Conservation (phyloP, 2,329 filamentous ascomycete genomes). For the Aspergillus sergii region DNA sequence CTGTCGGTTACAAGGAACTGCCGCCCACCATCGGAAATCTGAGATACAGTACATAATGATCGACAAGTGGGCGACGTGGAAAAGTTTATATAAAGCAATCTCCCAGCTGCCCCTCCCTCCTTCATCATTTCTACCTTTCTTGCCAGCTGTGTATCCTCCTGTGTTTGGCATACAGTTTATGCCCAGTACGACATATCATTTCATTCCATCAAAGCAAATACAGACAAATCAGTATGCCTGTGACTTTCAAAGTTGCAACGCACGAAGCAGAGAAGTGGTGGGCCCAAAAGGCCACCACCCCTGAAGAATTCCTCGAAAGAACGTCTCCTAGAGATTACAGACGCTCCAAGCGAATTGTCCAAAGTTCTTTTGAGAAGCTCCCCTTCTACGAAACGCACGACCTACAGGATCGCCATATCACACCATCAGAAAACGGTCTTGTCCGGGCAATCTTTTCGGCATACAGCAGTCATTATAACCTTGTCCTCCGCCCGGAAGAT, state of each 20-base stretch:
- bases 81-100: neutral
- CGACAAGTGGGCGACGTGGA: neutral
- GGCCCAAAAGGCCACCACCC: neutral
- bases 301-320: neutral
- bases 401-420: neutral
- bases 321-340: neutral
- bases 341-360: neutral
- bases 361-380: neutral
- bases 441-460: neutral
- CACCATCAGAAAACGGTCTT: neutral
- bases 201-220: rapidly evolving
- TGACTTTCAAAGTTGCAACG: neutral
- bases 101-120: neutral
- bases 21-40: too few relatives aligned
- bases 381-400: neutral
- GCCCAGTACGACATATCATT: neutral
- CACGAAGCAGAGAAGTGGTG: neutral
- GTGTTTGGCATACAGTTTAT: neutral
- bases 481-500: constrained; percentile 55
- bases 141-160: too few relatives aligned
- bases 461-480: constrained; percentile 41
- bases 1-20: too few relatives aligned
- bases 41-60: neutral
- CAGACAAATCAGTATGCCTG: neutral
- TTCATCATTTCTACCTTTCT: neutral